A percentile compares a stretch with the other conserved stretches of the same genome.
Conservation (phyloP, 306 rosid genomes). For the Quillaja saponaria region DNA sequence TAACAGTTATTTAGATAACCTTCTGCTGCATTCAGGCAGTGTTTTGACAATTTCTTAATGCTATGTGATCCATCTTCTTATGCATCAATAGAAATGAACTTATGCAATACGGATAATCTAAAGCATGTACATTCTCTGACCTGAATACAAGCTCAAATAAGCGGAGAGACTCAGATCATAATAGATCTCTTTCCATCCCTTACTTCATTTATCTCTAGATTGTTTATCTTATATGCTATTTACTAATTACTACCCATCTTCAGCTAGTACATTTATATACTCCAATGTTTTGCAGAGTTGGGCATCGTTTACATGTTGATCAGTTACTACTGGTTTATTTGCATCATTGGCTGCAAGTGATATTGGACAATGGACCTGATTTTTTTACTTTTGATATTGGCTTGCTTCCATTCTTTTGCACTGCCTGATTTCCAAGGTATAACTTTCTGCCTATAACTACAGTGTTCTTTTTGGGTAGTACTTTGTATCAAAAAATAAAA, state of each 20-base stretch:
- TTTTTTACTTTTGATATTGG: constrained; percentile 45
- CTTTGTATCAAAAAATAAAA: not conserved
- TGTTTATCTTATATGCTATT: constrained; percentile 28
- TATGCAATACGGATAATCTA: not conserved
- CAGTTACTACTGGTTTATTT: constrained; percentile 34
- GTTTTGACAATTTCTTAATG: not conserved
- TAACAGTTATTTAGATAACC: no score
- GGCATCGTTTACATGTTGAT: constrained; percentile 20
- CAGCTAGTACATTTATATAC: constrained; percentile 23
- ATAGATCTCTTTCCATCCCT: not conserved
- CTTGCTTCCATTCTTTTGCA: constrained; percentile 61
- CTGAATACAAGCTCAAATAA: not conserved
- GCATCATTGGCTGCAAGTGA: constrained; percentile 31
- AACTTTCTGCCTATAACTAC: not conserved
- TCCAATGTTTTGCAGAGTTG: constrained; percentile 50
- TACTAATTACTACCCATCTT: constrained; percentile 7
- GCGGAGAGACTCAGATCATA: not conserved
- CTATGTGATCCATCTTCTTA: not conserved
- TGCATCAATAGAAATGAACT: not conserved
- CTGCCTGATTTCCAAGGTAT: constrained; percentile 80
- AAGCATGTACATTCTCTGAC: not conserved
- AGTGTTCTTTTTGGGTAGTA: constrained; percentile 2
- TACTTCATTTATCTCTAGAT: not conserved
- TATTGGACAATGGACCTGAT: constrained; percentile 58
- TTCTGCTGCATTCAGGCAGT: no score